These are phyloP conservation scores for Cordyceps sp. DNA, from an alignment of 2,329 filamentous ascomycete species.

Conservation along the genomic window DNA sequence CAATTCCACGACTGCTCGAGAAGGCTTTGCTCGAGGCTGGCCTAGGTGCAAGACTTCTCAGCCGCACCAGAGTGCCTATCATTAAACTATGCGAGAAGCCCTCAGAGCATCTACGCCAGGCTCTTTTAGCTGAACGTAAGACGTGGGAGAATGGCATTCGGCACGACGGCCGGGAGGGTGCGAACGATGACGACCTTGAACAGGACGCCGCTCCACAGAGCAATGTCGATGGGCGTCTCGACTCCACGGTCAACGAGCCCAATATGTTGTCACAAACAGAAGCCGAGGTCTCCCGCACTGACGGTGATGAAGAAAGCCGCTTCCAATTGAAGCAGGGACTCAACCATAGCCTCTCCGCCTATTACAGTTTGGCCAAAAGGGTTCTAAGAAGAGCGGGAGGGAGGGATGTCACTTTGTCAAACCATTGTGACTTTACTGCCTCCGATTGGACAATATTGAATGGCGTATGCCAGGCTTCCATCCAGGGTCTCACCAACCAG, in stretches of 20 bases:
- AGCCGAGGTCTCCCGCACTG: too few species aligned
- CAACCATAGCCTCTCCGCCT: constrained; percentile 24
- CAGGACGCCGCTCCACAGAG: constrained; percentile 6
- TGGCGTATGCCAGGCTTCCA: constrained; percentile 33
- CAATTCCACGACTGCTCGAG: constrained; percentile 60
- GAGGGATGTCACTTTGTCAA: constrained; percentile 32
- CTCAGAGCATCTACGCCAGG: constrained; percentile 37
- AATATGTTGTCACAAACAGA: constrained; percentile 1
- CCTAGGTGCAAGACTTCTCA: constrained; percentile 61
- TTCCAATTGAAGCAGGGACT: constrained; percentile 23
- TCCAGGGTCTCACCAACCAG: constrained; percentile 33
- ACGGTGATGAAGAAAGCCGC: constrained; percentile 5
- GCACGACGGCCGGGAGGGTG: constrained; percentile 17
- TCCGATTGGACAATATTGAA: constrained; percentile 32
- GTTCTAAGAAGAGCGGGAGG: constrained; percentile 29
- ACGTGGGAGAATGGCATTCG: constrained; percentile 52
- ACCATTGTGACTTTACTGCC: constrained; percentile 21
- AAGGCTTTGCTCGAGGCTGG: constrained; percentile 55
- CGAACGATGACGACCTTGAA: constrained; percentile 19
- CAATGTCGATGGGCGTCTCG: constrained; percentile 9
- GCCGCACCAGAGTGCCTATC: constrained; percentile 68
- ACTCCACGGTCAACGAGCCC: constrained; percentile 1
- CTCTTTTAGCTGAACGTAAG: constrained; percentile 45
- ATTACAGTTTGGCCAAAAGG: constrained; percentile 32
- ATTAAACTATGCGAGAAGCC: constrained; percentile 72